phyloP scores from a whole-genome alignment of 805 yeast genomes.

The Candida argentea region DNA sequence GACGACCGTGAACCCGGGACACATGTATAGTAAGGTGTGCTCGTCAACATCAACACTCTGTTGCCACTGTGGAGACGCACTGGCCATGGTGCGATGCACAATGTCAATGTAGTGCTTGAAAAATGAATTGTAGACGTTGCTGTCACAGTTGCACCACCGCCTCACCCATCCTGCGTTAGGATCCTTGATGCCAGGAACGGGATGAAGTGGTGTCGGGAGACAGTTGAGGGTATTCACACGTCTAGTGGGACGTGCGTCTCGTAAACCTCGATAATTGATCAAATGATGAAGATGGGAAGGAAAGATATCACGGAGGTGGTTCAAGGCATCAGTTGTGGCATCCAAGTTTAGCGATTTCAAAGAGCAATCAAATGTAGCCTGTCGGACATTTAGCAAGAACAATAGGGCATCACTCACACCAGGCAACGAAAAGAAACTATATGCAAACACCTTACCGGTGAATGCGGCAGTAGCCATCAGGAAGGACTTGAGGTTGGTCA shows the following conservation, averaged over 20 bases:
- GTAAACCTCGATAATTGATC: conserved; percentile 21
- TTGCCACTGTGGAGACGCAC: background rate
- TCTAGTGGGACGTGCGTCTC: conserved; percentile 9
- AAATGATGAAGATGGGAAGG: conserved; percentile 22
- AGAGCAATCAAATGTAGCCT: conserved; percentile 27
- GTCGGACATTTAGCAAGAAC: conserved; percentile 48
- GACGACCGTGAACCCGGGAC: conserved; percentile 39
- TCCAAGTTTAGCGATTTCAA: background rate
- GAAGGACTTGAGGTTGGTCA: conserved; percentile 37
- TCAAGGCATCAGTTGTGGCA: background rate
- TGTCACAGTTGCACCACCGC: conserved; percentile 48
- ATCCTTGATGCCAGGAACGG: conserved; percentile 40
- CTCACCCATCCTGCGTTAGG: conserved; percentile 56
- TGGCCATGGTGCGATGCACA: conserved; percentile 5
- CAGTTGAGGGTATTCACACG: conserved; percentile 23
- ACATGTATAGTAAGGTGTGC: conserved; percentile 7
- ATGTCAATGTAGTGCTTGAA: conserved; percentile 45
- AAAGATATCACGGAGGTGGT: conserved; percentile 8
- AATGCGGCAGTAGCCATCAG: conserved; percentile 54
- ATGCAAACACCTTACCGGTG: conserved; percentile 62
- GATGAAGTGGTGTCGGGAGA: conserved; percentile 30
- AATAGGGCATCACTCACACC: conserved; percentile 46
- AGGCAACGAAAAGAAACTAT: conserved; percentile 45
- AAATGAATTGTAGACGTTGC: conserved; percentile 52
- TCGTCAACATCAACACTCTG: background rate